Evolutionary conservation across 1,139 yeast genomes (phyloP).

Genomic region (Pichia sp.): DNA sequence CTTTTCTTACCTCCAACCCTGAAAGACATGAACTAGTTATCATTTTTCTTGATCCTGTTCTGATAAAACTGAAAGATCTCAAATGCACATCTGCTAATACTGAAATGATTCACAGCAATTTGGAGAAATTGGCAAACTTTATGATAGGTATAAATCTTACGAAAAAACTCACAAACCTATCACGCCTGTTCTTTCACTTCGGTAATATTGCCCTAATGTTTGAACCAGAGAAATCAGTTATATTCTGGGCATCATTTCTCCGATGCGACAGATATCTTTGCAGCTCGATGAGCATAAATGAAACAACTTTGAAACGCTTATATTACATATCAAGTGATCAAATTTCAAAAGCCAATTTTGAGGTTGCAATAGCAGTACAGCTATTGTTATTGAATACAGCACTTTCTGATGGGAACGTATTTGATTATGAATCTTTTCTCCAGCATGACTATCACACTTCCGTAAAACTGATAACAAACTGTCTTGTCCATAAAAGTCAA

Average conservation of each 20-base stretch:
- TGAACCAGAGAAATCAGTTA: background rate
- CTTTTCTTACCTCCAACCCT: background rate
- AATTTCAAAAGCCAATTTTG: background rate
- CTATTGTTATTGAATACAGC: background rate
- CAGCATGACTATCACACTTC: background rate
- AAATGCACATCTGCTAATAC: background rate
- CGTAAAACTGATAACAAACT: constrained; percentile 3
- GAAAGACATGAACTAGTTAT: background rate
- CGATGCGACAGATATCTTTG: background rate
- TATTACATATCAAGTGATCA: background rate
- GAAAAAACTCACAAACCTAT: constrained; percentile 27
- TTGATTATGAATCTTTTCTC: background rate
- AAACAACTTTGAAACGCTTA: background rate
- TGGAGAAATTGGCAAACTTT: background rate
- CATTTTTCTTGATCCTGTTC: constrained; percentile 1
- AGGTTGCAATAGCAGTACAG: background rate
- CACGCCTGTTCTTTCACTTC: constrained; percentile 26
- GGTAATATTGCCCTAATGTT: constrained; percentile 22
- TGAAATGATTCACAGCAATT: background rate
- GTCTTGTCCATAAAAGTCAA: background rate
- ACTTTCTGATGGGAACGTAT: background rate
- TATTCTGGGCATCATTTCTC: constrained; percentile 10
- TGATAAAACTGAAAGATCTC: constrained; percentile 7
- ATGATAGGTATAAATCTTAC: background rate
- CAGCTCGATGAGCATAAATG: background rate